These are phyloP conservation scores for Earliella scabrosa DNA, from an alignment of 1,284 basidiomycete species.

Conservation along the genomic window DNA sequence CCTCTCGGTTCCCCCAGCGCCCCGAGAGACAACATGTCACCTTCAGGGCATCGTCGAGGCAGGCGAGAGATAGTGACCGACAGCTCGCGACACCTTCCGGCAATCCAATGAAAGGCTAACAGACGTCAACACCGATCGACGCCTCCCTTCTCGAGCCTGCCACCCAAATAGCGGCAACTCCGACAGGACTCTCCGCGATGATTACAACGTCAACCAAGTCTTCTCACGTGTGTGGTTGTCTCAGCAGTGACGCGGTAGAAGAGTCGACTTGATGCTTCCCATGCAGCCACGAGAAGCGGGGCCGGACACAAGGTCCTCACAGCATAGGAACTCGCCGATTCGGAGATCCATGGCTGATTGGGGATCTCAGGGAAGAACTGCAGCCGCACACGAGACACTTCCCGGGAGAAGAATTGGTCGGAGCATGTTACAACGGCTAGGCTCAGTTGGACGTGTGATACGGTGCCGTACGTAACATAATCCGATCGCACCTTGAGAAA, in stretches of 20 bases:
- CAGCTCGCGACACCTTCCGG: background rate
- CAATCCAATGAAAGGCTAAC: background rate
- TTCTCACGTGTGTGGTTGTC: background rate
- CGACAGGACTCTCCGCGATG: background rate
- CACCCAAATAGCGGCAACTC: background rate
- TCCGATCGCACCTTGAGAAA: constrained; percentile 3
- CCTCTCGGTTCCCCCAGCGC: too few species aligned
- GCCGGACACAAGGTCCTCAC: background rate
- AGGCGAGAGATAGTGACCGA: too few species aligned
- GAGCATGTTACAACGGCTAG: background rate
- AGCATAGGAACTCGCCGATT: constrained; percentile 2
- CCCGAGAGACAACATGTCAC: too few species aligned
- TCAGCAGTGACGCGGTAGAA: constrained; percentile 1
- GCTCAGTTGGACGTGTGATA: constrained; percentile 11
- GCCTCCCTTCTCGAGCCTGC: background rate
- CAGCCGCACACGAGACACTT: constrained; percentile 5
- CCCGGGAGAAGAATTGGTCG: background rate
- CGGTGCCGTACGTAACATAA: constrained; percentile 17
- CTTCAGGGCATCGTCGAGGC: too few species aligned
- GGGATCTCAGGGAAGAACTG: background rate
- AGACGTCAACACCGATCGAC: background rate
- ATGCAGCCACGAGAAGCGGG: background rate
- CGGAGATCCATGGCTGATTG: constrained; percentile 3
- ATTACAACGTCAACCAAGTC: background rate
- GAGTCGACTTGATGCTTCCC: background rate